Conservation (phyloP, 352 stramenopile species). For the Globisporangium apiculatum region DNA sequence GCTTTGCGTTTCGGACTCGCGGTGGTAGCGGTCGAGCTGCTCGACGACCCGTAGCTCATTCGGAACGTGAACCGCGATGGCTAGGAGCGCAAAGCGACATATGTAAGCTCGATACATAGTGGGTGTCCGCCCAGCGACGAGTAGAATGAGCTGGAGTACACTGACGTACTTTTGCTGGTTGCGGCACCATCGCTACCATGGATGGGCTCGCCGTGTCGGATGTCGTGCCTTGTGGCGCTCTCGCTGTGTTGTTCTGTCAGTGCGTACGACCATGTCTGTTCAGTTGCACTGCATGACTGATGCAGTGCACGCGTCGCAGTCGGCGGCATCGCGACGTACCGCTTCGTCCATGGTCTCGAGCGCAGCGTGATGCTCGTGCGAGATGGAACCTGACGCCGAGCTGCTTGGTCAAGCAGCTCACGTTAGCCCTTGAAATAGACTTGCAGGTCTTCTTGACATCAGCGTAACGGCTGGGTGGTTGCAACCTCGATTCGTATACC, state of each 20-base stretch:
- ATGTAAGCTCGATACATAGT: neutral
- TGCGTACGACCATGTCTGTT: neutral
- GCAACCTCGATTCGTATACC: no score
- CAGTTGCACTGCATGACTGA: neutral
- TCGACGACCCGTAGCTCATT: conserved; percentile 4
- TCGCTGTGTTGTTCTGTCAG: no score
- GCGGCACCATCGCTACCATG: conserved; percentile 4
- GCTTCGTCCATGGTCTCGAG: neutral
- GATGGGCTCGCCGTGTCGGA: neutral
- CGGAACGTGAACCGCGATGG: conserved; percentile 5
- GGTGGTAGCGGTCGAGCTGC: conserved; percentile 10
- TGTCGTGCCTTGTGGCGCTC: neutral
- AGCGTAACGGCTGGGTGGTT: no score
- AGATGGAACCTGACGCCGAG: neutral
- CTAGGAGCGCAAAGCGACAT: neutral
- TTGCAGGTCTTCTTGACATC: no score
- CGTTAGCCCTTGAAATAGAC: no score
- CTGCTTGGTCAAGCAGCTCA: neutral
- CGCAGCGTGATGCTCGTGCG: no score
- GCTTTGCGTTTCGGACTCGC: conserved; percentile 2
- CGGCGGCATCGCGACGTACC: neutral
- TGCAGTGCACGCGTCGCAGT: no score
- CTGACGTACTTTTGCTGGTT: neutral
- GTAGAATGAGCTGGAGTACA: no score
- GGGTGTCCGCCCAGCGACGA: neutral